These are phyloP conservation scores for Mucor velutinosus DNA, from an alignment of 371 early-diverging fungal genomes.

Conservation along the genomic window DNA sequence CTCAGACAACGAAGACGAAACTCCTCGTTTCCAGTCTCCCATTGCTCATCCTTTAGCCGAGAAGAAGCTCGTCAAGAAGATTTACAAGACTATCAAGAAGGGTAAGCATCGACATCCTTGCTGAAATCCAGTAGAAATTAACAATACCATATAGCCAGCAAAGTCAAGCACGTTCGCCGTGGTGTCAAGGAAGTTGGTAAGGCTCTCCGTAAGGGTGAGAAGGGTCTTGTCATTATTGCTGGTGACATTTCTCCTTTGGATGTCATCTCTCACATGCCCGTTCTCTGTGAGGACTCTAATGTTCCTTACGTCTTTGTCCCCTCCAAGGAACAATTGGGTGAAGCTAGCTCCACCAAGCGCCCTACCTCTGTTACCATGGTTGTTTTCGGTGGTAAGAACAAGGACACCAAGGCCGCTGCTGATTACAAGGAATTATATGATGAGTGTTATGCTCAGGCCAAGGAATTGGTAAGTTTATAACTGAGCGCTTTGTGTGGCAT, in stretches of 20 bases:
- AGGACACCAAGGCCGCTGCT: conserved; percentile 66
- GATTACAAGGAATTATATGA: conserved; percentile 88
- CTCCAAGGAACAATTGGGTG: conserved; percentile 92
- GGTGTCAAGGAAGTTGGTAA: conserved; percentile 98
- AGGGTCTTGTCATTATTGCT: conserved; percentile 94
- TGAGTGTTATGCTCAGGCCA: conserved; percentile 68
- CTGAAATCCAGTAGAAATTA: neutral
- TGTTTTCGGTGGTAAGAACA: conserved; percentile 77
- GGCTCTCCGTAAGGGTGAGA: conserved; percentile 92
- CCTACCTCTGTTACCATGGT: conserved; percentile 94
- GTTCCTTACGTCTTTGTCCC: conserved; percentile 96
- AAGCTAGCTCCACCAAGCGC: conserved; percentile 90
- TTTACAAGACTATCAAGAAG: conserved; percentile 90
- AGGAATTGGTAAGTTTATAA: conserved; percentile 61
- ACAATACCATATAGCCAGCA: conserved; percentile 70
- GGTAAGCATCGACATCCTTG: conserved; percentile 52
- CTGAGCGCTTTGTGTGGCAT: neutral
- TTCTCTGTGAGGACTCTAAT: conserved; percentile 95
- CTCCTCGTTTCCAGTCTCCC: conserved; percentile 59
- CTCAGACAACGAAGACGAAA: conserved; percentile 31
- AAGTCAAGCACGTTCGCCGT: conserved; percentile 89
- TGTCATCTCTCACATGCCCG: conserved; percentile 97
- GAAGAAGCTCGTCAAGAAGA: conserved; percentile 90
- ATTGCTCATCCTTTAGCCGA: conserved; percentile 95
- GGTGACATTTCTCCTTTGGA: conserved; percentile 98